phyloP scores from a whole-genome alignment of 1,284 basidiomycete species.

The Leccinum glutinopallens region DNA sequence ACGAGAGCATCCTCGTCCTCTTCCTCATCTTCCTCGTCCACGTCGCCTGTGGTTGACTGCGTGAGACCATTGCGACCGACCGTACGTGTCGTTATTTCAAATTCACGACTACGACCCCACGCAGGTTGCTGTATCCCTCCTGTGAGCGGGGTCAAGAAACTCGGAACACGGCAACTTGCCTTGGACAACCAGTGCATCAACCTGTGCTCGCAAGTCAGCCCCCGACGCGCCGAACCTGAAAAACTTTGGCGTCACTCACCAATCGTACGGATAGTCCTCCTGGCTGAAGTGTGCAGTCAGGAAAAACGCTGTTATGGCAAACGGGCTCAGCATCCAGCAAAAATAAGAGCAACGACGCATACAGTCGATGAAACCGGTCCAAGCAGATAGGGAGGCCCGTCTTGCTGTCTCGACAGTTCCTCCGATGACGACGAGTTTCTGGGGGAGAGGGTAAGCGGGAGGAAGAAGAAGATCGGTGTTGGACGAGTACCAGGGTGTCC shows the following conservation, averaged over 20 bases:
- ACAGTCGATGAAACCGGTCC: slow-evolving; percentile 88
- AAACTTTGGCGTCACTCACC: slow-evolving; percentile 43
- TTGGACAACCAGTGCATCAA: slow-evolving; percentile 85
- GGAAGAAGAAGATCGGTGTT: background rate
- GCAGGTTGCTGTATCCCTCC: slow-evolving; percentile 65
- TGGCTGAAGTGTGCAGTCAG: slow-evolving; percentile 83
- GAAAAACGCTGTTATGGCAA: slow-evolving; percentile 65
- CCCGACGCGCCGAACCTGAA: slow-evolving; percentile 11
- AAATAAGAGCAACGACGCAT: slow-evolving; percentile 30
- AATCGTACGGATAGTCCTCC: slow-evolving; percentile 84
- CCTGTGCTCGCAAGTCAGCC: slow-evolving; percentile 44
- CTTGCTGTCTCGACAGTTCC: slow-evolving; percentile 78
- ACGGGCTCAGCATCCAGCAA: slow-evolving; percentile 12
- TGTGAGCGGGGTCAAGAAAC: background rate
- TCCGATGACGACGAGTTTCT: slow-evolving; percentile 81
- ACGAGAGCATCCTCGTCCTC: slow-evolving; percentile 54
- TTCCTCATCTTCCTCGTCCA: slow-evolving; percentile 71
- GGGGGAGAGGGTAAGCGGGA: background rate
- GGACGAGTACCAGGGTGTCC: slow-evolving; percentile 56
- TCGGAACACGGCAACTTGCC: slow-evolving; percentile 39
- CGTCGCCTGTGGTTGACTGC: slow-evolving; percentile 68
- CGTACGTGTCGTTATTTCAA: slow-evolving; percentile 82
- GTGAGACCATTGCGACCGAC: slow-evolving; percentile 61
- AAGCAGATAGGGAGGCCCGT: slow-evolving; percentile 74
- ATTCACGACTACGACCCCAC: slow-evolving; percentile 81